Evolutionary conservation across 73 alveolate genomes (phyloP), one percentile per base, ranked within the genome.

Genomic region (Paramecium primaurelia): DNA sequence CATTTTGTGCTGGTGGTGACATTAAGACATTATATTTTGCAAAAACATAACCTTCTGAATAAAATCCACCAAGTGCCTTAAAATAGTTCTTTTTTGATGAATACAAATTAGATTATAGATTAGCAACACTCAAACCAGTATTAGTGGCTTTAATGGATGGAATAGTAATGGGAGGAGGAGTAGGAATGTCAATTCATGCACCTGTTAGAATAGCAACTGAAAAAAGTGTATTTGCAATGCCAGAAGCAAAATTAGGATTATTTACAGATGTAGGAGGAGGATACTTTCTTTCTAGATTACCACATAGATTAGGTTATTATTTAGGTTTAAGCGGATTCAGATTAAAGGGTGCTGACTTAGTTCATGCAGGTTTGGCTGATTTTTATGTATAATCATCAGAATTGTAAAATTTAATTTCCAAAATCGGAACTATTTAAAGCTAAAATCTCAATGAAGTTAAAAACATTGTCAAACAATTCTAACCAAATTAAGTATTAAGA

Each of bases 1-100:
- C 99, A 8, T 97, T 98, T 93, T 98, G 99, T 92, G 98, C 99
- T 12, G 99, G 99, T 4, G 99, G 99, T 25, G 99, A 98, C 64
- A 93, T 98, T 30, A 93, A 92, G 60, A 58, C 92, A 37, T 91
- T 97, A 42, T 94, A 95, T 18, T 96, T 93, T 64, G 97, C 99
- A 18, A 93, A 87, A 22, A 71, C 69, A 14, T 38, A 64, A 30
- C 91, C 91, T 26, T 83, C 71, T 12, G 92, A 92, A 8, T 94
- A 90, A 44, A 83, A 59, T 7, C 95, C 94, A 6, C 75, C 88
- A 11, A 30, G 64, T 22, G 59, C 92, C 0, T 87, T 86, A 11
- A 60, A 92, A 25, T 92, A 90, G 12, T 96, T 94, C 93, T 97
- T 94, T 93, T 69, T 92, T 25, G 85, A 80, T 40, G 98, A 96